Conservation (phyloP, 176 grass and related monocot genomes). For the Paspalum notatum region DNA sequence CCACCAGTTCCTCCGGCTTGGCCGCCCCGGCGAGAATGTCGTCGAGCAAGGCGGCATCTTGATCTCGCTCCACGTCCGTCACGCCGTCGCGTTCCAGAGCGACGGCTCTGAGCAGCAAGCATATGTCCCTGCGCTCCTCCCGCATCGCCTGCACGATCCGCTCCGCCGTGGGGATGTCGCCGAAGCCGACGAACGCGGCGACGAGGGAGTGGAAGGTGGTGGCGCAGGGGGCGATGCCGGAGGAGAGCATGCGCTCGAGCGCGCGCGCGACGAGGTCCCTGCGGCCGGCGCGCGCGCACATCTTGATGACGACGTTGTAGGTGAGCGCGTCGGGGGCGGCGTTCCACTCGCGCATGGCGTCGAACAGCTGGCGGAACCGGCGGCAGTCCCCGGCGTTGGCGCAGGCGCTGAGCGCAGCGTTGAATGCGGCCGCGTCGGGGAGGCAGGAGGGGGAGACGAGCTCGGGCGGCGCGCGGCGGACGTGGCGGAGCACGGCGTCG, state of each 20-base stretch:
- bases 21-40: slow-evolving; percentile 38
- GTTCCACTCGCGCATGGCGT: slow-evolving; percentile 56
- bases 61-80: slow-evolving; percentile 15
- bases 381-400: slow-evolving; percentile 66
- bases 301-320: slow-evolving; percentile 87
- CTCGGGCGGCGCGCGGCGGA: slow-evolving; percentile 38
- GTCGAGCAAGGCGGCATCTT: slow-evolving; percentile 45
- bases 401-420: slow-evolving; percentile 75
- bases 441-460: slow-evolving; percentile 3
- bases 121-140: slow-evolving; percentile 63
- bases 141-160: slow-evolving; percentile 86
- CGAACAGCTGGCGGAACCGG: slow-evolving; percentile 68
- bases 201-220: slow-evolving; percentile 84
- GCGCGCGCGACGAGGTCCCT: slow-evolving; percentile 64
- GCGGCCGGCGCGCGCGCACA: slow-evolving; percentile 69
- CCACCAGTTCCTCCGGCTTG: not conserved
- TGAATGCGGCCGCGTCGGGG: slow-evolving; percentile 86
- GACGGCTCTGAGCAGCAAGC: slow-evolving; percentile 47
- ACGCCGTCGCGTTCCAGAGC: not conserved
- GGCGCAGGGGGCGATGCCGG: slow-evolving; percentile 55
- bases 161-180: slow-evolving; percentile 64
- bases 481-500: slow-evolving; percentile 55
- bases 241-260: slow-evolving; percentile 47
- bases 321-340: slow-evolving; percentile 61
- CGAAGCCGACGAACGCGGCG: slow-evolving; percentile 80